Base-by-base conservation (phyloP, 23 red algal species). In the Cyanidium caldarium region DNA sequence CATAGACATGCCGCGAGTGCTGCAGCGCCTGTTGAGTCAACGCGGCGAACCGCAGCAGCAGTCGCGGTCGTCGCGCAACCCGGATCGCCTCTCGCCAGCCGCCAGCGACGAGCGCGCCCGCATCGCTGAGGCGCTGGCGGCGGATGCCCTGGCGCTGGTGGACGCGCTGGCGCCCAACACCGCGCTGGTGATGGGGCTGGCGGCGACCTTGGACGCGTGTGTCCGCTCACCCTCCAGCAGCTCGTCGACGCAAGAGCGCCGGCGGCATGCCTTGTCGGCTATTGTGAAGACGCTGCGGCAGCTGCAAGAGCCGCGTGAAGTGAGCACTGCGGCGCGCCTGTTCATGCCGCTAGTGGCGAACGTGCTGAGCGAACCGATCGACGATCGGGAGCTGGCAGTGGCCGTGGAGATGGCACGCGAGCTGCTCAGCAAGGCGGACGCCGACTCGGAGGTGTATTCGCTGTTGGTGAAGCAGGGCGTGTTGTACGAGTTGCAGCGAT, bases 381-480 rank as follows among this genome's bases (percentile, higher is more conserved):
- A 61, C 21, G 51, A 61, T 7, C n/a, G 31, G 7, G 51, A 61
- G 21, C 51, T 16, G 10, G 10, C 51, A 14, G 5, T 28, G n/a
- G 51, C 31, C n/a, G 31, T 61, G 51, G 7, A 28, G 7, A 61
- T 61, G 51, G 31, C 31, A 14, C n/a, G 31, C n/a, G n/a, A 61
- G 7, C 19, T 61, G 10, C 23, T 61, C 10, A 28, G 31, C 7
- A 16, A 28, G 7, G 51, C 21, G 31, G n/a, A 12, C 10, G 23
- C 19, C 23, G 10, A 14, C 31, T 16, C 7, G 21, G n/a, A 5
- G 51, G 10, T 61, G 7, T 16, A 28, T 14, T 16, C 19, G 31
- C 40, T 65, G 21, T 91, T 91, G 72, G 58, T 83, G 19, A 68
- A 73, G 39, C 78, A 91, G 30, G 86, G 86, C 31, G 86, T 91